These are phyloP conservation scores for Scheffersomyces cryptocercus DNA, from an alignment of 1,139 yeast genomes.

Conservation along the genomic window DNA sequence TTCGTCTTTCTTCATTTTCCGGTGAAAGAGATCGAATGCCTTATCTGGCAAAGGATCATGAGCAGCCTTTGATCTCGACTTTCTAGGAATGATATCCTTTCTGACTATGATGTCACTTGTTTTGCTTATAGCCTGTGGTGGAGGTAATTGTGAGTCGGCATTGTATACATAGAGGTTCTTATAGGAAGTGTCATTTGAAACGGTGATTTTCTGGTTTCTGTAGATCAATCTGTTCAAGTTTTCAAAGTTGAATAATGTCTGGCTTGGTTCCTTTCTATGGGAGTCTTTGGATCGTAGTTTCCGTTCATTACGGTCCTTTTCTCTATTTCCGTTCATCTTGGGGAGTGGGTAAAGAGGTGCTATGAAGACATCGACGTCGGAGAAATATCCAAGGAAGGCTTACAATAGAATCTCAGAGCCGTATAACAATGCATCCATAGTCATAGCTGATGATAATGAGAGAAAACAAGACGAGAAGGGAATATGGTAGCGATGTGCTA, in stretches of 20 bases:
- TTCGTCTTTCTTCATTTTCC: constrained; percentile 67
- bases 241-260: constrained; percentile 33
- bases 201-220: constrained; percentile 20
- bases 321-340: too few relatives aligned
- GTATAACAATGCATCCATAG: too few relatives aligned
- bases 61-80: constrained; percentile 12
- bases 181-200: constrained; percentile 9
- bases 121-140: constrained; percentile 5
- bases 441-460: too few relatives aligned
- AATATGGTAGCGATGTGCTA: too few relatives aligned
- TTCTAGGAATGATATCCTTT: constrained; percentile 20
- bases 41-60: constrained; percentile 49
- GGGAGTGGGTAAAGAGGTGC: too few relatives aligned
- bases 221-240: constrained; percentile 27
- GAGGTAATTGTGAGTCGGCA: constrained; percentile 10
- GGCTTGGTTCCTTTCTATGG: constrained; percentile 8
- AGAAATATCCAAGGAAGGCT: too few relatives aligned
- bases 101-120: constrained; percentile 5
- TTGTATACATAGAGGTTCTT: constrained; percentile 10
- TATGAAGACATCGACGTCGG: too few relatives aligned
- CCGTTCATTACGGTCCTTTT: constrained; percentile 8
- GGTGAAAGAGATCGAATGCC: constrained; percentile 52
- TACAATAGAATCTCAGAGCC: too few relatives aligned
- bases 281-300: constrained; percentile 24
- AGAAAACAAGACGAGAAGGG: too few relatives aligned